Conservation (phyloP, 768 basidiomycete genomes). For the Hypholoma sublateritium region DNA sequence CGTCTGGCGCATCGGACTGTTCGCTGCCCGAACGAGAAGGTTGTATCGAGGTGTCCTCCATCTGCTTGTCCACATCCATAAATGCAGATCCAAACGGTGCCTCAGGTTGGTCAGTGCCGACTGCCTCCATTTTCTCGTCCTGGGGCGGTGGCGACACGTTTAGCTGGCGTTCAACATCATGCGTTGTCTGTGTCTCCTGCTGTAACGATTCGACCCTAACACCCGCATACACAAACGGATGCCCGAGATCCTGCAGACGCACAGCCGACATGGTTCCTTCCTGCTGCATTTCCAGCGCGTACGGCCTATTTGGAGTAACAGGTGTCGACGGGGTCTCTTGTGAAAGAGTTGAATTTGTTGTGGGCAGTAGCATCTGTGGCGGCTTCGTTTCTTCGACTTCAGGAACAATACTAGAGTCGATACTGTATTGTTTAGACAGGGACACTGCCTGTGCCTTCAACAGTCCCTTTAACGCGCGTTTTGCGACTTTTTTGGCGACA, state of each 20-base stretch:
- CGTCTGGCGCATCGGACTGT: too few species aligned
- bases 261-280: not conserved
- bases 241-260: not conserved
- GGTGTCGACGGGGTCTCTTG: not conserved
- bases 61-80: too few species aligned
- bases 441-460: not conserved
- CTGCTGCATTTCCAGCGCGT: not conserved
- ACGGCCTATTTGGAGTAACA: not conserved
- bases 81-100: too few species aligned
- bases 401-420: not conserved
- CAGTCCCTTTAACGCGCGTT: not conserved
- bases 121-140: too few species aligned
- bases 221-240: not conserved
- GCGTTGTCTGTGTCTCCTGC: not conserved
- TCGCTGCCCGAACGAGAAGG: too few species aligned
- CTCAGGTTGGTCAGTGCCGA: too few species aligned
- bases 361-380: not conserved
- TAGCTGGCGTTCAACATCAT: not conserved
- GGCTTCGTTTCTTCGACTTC: not conserved
- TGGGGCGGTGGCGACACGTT: not conserved
- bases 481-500: not conserved
- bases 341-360: not conserved
- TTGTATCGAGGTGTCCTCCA: too few species aligned
- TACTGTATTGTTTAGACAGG: not conserved
- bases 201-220: not conserved